Evolutionary conservation across 805 yeast species (phyloP).

Genomic region (Saturnispora diversa): DNA sequence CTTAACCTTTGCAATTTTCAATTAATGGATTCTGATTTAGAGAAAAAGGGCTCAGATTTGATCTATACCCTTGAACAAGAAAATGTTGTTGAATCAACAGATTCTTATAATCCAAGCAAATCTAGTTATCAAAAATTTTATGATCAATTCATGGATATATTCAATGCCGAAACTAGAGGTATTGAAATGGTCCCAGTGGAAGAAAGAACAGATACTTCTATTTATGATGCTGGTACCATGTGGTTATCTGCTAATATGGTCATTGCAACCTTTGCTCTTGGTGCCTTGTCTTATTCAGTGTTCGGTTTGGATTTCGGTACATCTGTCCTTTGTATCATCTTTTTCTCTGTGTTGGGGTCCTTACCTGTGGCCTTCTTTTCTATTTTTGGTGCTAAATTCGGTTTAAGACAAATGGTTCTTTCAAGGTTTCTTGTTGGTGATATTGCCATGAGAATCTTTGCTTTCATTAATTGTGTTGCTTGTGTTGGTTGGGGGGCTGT

Average conservation of each 20-base stretch:
- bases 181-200: slow-evolving; percentile 75
- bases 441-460: slow-evolving; percentile 64
- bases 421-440: slow-evolving; percentile 75
- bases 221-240: slow-evolving; percentile 72
- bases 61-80: slow-evolving; percentile 10
- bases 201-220: slow-evolving; percentile 60
- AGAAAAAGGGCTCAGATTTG: slow-evolving; percentile 24
- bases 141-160: slow-evolving; percentile 25
- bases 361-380: slow-evolving; percentile 78
- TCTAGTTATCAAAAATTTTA: slow-evolving; percentile 22
- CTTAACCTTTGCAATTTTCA: no score
- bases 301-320: slow-evolving; percentile 71
- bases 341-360: slow-evolving; percentile 68
- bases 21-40: slow-evolving; percentile 13
- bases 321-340: slow-evolving; percentile 54
- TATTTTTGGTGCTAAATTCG: slow-evolving; percentile 72
- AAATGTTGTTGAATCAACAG: slow-evolving; percentile 21
- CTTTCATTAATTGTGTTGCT: slow-evolving; percentile 69
- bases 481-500: slow-evolving; percentile 96
- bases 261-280: slow-evolving; percentile 72
- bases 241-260: slow-evolving; percentile 90
- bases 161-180: slow-evolving; percentile 58
- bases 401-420: slow-evolving; percentile 81
- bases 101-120: no score
- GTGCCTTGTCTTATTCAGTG: slow-evolving; percentile 55